Conservation (phyloP, 164 flowering plant species). For the Tetracentron sinense region DNA sequence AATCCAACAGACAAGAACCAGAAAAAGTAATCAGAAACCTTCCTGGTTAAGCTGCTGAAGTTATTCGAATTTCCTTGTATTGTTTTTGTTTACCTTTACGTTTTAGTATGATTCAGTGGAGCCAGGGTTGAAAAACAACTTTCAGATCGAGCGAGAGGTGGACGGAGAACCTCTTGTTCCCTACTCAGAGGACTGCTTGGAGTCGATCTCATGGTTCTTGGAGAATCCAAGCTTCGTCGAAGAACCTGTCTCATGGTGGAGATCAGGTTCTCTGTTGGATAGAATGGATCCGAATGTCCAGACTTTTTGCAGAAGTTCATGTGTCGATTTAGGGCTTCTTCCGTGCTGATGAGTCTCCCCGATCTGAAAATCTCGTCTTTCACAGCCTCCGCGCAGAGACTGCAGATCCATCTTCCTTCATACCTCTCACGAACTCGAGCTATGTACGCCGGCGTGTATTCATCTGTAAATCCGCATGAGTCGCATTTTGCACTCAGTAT, state of each 20-base stretch:
- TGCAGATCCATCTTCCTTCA: conserved; percentile 80
- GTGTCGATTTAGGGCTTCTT: conserved; percentile 68
- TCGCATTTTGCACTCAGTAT: conserved; percentile 42
- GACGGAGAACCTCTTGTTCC: background rate
- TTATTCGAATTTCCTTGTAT: background rate
- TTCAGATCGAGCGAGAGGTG: conserved; percentile 45
- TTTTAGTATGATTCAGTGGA: conserved; percentile 22
- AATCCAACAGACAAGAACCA: too few relatives aligned
- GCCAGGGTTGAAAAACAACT: conserved; percentile 57
- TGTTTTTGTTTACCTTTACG: background rate
- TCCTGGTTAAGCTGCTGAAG: background rate
- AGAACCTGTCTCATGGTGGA: conserved; percentile 66
- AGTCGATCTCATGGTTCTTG: conserved; percentile 47
- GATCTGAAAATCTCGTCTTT: conserved; percentile 60
- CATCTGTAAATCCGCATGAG: conserved; percentile 80
- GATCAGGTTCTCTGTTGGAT: conserved; percentile 63
- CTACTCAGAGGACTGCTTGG: conserved; percentile 50
- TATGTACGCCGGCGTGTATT: conserved; percentile 71
- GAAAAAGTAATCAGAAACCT: too few relatives aligned
- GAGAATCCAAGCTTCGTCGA: conserved; percentile 63
- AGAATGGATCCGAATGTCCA: conserved; percentile 43
- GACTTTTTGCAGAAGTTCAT: conserved; percentile 60
- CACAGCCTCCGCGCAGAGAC: conserved; percentile 77
- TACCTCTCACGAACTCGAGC: conserved; percentile 48
- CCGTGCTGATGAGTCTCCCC: conserved; percentile 51